Evolutionary conservation across 805 yeast species (phyloP).

Genomic region (Tetrapisispora fleetii): DNA sequence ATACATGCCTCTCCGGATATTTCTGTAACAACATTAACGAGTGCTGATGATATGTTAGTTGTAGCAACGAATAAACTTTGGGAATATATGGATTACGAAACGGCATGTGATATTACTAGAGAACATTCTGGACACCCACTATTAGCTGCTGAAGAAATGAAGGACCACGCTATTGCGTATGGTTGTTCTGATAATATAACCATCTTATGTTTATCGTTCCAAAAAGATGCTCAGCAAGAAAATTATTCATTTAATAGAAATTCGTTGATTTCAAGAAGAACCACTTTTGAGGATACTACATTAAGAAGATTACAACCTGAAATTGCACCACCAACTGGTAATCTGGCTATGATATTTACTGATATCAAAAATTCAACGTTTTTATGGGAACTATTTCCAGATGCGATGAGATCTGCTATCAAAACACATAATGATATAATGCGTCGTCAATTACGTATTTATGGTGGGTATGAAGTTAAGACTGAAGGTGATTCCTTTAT

Average conservation of each 20-base stretch:
- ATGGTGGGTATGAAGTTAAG: constrained; percentile 96
- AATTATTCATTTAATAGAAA: constrained; percentile 29
- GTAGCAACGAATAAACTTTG: constrained; percentile 78
- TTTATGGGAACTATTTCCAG: constrained; percentile 87
- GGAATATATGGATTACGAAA: constrained; percentile 72
- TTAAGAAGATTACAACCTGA: constrained; percentile 80
- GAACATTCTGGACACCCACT: constrained; percentile 75
- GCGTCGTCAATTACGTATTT: constrained; percentile 85
- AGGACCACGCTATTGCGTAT: constrained; percentile 90
- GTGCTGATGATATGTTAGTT: constrained; percentile 74
- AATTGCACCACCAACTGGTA: constrained; percentile 90
- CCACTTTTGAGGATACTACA: constrained; percentile 61
- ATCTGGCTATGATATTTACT: constrained; percentile 90
- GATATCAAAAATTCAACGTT: constrained; percentile 92
- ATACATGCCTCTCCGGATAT: constrained; percentile 83
- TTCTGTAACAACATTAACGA: constrained; percentile 46
- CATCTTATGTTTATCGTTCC: constrained; percentile 68
- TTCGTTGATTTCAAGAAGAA: constrained; percentile 38
- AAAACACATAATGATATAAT: constrained; percentile 87
- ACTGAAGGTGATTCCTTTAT: constrained; percentile 99
- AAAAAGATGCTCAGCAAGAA: constrained; percentile 34
- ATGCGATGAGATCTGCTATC: constrained; percentile 94
- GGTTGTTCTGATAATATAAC: constrained; percentile 75
- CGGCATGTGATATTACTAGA: constrained; percentile 84
- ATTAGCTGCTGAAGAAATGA: constrained; percentile 82